Evolutionary conservation across 345 rosid species (phyloP), one percentile per base, ranked within the genome.

Genomic region (Aquilaria malaccensis): DNA sequence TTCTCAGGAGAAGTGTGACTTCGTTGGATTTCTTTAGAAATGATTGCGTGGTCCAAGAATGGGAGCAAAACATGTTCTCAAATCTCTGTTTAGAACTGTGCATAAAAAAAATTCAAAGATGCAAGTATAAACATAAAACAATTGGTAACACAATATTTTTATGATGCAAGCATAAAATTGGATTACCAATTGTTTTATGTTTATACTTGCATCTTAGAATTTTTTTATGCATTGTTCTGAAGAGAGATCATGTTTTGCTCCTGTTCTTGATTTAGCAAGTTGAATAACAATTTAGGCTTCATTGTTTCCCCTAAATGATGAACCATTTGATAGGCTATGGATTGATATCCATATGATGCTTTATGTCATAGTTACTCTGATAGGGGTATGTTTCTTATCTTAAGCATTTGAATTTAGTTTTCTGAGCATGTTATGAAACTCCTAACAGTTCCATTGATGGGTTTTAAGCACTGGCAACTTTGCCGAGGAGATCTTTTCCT

Each of bases 321-420:
- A 84, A 70, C 29, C 55, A 2, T 64, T 75, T 52, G 14, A 22
- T 73, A 58, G 67, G 91, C 86, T 76, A 78, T 81, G 86, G 89
- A 65, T 68, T 52, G 50, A 52, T 14, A 61, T 83, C 84, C 88
- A 74, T 14, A 67, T 84, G 96, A 73, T 67, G 85, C 89, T 60
- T 37, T 22, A 61, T 76, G 85, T 89, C 91, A 82, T 89, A 84
- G 95, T 86, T 83, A 78, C 85, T 74, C 85, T 79, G 85, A 83
- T 78, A 74, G 87, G 85, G 78, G 52, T 41, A 50, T 62, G 4
- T 10, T 61, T 31, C 46, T 29, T 45, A 29, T 32, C 7, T 13
- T 7, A 37, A 37, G 43, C 43, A 2, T 37, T 37, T 37, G 5
- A 9, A 37, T 37, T 9, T 37, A 37, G 43, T 37, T 9, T 4